phyloP scores from a whole-genome alignment of 2,329 filamentous ascomycete species.

The Zymoseptoria pseudotritici region DNA sequence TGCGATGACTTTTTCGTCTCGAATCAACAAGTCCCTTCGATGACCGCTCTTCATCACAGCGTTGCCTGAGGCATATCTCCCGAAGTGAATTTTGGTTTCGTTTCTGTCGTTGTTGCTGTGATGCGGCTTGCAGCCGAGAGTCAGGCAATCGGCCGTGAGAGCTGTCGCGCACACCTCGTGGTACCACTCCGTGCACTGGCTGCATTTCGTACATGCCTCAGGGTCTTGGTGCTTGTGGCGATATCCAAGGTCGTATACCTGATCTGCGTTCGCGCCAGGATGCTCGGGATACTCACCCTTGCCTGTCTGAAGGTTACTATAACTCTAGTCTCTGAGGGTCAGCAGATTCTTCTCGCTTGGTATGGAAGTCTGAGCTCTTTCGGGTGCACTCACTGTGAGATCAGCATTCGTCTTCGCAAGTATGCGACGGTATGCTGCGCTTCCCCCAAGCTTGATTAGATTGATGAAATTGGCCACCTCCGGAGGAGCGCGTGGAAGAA shows the following conservation, averaged over 20 bases:
- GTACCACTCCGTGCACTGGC: no score
- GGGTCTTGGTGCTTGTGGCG: neutral
- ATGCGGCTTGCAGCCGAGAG: no score
- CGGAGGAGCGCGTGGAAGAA: neutral
- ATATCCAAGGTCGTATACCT: neutral
- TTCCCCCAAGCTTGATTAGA: no score
- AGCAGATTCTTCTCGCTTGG: no score
- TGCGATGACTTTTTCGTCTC: constrained; percentile 9
- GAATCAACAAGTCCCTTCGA: constrained; percentile 19
- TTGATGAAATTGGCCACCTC: neutral
- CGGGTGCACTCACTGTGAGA: no score
- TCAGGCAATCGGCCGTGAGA: no score
- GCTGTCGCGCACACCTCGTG: no score
- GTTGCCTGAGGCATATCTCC: constrained; percentile 9
- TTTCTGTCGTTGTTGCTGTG: neutral
- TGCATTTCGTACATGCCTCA: no score
- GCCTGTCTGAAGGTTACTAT: no score
- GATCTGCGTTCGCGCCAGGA: neutral
- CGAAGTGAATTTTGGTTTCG: constrained; percentile 10
- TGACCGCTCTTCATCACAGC: constrained; percentile 11
- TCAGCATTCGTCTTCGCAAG: no score
- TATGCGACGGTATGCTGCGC: no score
- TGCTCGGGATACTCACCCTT: neutral
- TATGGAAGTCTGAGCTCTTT: neutral
- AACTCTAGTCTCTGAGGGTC: no score